phyloP scores from a whole-genome alignment of 805 yeast genomes.

The Scheffersomyces ergatensis region DNA sequence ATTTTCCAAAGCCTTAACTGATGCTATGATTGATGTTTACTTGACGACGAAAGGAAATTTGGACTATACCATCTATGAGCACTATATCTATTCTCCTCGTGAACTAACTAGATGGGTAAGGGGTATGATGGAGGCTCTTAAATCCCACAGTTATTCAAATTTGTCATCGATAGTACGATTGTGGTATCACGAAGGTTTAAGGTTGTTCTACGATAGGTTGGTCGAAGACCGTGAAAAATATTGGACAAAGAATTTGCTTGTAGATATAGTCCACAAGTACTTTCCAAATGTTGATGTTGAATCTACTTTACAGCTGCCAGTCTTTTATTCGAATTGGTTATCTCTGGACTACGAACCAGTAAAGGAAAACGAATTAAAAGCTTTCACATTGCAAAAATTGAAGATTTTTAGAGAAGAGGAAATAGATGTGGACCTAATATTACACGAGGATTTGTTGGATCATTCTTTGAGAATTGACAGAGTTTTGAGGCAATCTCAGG shows the following conservation, averaged over 20 bases:
- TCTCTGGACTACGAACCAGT: constrained; percentile 61
- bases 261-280: constrained; percentile 23
- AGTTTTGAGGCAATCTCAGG: constrained; percentile 80
- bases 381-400: constrained; percentile 63
- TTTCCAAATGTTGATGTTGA: constrained; percentile 49
- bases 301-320: constrained; percentile 43
- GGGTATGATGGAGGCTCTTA: constrained; percentile 61
- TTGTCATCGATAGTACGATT: constrained; percentile 52
- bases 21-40: constrained; percentile 69
- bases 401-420: constrained; percentile 78
- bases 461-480: constrained; percentile 79
- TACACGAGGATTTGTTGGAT: constrained; percentile 70
- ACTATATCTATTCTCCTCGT: constrained; percentile 83
- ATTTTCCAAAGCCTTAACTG: constrained; percentile 49
- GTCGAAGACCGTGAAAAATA: constrained; percentile 42
- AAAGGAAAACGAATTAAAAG: constrained; percentile 40
- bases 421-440: constrained; percentile 53
- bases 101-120: constrained; percentile 86
- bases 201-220: constrained; percentile 77
- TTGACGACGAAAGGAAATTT: constrained; percentile 40
- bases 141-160: constrained; percentile 28
- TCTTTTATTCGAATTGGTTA: constrained; percentile 75
- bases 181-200: constrained; percentile 78
- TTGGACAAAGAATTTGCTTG: constrained; percentile 45
- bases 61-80: constrained; percentile 39